Evolutionary conservation across 2,329 filamentous ascomycete species (phyloP), one percentile per base, ranked within the genome.

Genomic region (Chalaropsis ovoidea): DNA sequence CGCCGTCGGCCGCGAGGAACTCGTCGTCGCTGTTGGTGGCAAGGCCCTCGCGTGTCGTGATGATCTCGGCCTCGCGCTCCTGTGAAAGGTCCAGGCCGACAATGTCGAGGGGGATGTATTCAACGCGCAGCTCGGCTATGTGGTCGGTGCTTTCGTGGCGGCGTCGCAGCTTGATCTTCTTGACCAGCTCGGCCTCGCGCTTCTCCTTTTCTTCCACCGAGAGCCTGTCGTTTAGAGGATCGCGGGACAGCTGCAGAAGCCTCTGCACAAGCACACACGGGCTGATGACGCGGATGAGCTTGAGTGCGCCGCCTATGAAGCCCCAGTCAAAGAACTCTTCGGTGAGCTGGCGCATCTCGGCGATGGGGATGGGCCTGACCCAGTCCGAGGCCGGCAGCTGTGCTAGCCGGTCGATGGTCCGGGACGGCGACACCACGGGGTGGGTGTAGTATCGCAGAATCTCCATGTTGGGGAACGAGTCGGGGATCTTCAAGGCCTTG

Each of bases 381-480:
- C 87, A 90, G 10, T 76, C 75, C 49, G 88, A 77, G 0, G 77
- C 77, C 8, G 61, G 54, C 47, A 61, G n/a, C 1, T 73, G 73
- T 66, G 75, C 78, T 22, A 92, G 71, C 52, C 76, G 78, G 2
- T 82, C 75, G 62, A 93, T 71, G 31, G 82, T 79, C 8, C 82
- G 74, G 5, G 78, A 70, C 0, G 80, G 79, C 0, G 92, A 96
- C 2, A 96, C 87, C 0, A 88, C 85, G 0, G 94, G 94, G 71
- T 92, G 86, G 0, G 89, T 93, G 70, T 99, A 99, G 72, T 90
- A 96, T 11, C 88, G 81, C 22, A 97, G 77, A 7, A 96, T 84
- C 52, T 90, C 87, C 60, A 83, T 76, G 68, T 89, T 86, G 0
- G 94, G 94, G 69, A 97, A 99, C 43, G 82, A 80, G 0, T 89